Conservation (phyloP, 345 rosid genomes). For the Firmiana major region DNA sequence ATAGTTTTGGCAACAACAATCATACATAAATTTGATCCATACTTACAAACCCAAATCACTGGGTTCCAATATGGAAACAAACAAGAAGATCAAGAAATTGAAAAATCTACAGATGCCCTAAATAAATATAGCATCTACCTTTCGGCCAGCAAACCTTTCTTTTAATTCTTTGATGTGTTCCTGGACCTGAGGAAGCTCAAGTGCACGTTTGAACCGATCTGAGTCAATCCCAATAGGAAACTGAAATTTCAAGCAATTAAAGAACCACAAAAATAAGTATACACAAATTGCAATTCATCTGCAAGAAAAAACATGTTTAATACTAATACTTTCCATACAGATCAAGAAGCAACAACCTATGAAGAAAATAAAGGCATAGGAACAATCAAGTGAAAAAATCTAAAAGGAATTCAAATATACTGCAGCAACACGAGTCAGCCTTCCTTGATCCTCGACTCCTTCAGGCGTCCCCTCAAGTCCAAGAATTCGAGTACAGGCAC, state of each 20-base stretch:
- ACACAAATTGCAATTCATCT: neutral
- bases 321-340: constrained; percentile 12
- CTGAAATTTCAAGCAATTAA: constrained; percentile 39
- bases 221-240: constrained; percentile 99
- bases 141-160: constrained; percentile 90
- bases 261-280: constrained; percentile 8
- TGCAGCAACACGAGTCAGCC: constrained; percentile 94
- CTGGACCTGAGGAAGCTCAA: constrained; percentile 57
- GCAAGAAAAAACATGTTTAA: neutral
- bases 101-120: neutral
- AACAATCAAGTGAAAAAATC: constrained; percentile 17
- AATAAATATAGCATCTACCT: constrained; percentile 41
- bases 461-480: constrained; percentile 99
- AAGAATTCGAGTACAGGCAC: constrained; percentile 98
- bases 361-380: constrained; percentile 12
- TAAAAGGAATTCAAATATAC: constrained; percentile 42
- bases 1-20: neutral
- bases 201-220: constrained; percentile 76
- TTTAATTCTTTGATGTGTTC: constrained; percentile 76
- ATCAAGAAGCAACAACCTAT: constrained; percentile 1
- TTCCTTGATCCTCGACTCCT: constrained; percentile 98
- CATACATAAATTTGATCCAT: neutral
- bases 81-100: neutral
- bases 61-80: neutral
- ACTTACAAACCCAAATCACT: neutral